These are phyloP conservation scores for Lactifluus hygrophoroides DNA, from an alignment of 768 basidiomycete species.

Conservation along the genomic window DNA sequence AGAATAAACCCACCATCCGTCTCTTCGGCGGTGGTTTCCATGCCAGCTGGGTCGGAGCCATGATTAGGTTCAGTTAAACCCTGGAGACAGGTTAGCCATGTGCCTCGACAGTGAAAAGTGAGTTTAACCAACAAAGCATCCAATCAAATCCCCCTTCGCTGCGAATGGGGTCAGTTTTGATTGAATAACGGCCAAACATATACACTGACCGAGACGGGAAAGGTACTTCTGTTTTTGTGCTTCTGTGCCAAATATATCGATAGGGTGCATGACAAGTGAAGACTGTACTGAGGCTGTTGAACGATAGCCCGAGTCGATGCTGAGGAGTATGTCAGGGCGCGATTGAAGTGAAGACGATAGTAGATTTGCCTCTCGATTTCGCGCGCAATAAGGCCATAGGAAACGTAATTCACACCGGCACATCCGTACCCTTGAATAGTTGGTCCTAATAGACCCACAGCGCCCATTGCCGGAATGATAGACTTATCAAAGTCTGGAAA, in stretches of 20 bases:
- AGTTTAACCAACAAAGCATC: conserved; percentile 74
- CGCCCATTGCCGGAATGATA: conserved; percentile 86
- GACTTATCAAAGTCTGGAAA: conserved; percentile 61
- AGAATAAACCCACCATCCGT: conserved; percentile 76
- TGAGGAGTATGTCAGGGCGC: conserved; percentile 25
- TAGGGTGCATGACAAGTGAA: conserved; percentile 94
- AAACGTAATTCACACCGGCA: conserved; percentile 83
- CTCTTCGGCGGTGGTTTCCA: conserved; percentile 90
- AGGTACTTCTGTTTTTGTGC: conserved; percentile 89
- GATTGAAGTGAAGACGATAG: neutral
- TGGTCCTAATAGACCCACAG: conserved; percentile 81
- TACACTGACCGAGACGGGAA: conserved; percentile 59
- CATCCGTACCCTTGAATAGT: conserved; percentile 93
- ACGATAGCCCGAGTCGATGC: conserved; percentile 94
- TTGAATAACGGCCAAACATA: neutral
- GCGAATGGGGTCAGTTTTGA: neutral
- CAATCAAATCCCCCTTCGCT: conserved; percentile 82
- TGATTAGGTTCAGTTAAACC: conserved; percentile 95
- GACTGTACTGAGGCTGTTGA: conserved; percentile 94
- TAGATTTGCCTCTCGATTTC: conserved; percentile 76
- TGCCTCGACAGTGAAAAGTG: neutral
- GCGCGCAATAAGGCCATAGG: conserved; percentile 88
- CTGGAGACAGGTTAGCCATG: conserved; percentile 31
- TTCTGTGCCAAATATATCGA: conserved; percentile 80
- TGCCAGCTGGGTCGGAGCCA: conserved; percentile 94